Evolutionary conservation across 345 rosid genomes (phyloP).

Genomic region (Hypericum perforatum): DNA sequence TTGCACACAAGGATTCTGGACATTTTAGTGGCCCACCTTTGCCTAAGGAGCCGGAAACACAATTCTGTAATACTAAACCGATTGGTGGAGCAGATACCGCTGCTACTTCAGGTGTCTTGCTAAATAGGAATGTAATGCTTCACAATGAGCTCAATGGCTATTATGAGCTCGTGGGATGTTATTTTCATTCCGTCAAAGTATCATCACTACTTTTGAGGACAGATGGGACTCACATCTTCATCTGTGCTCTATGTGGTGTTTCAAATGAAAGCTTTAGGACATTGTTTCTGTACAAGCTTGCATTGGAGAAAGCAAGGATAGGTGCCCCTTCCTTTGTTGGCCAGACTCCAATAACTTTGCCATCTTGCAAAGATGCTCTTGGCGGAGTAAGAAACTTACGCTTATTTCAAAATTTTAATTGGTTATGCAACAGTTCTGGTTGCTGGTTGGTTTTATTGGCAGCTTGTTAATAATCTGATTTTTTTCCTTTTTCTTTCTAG

Average conservation of each 20-base stretch:
- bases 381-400: slow-evolving; percentile 27
- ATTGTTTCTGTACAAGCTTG: slow-evolving; percentile 54
- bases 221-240: slow-evolving; percentile 40
- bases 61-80: slow-evolving; percentile 15
- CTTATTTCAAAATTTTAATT: background rate
- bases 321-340: slow-evolving; percentile 76
- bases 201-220: slow-evolving; percentile 40
- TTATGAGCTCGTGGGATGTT: slow-evolving; percentile 61
- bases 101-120: slow-evolving; percentile 25
- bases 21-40: slow-evolving; percentile 16
- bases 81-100: slow-evolving; percentile 18
- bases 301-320: slow-evolving; percentile 31
- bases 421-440: slow-evolving; percentile 4
- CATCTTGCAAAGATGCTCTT: slow-evolving; percentile 31
- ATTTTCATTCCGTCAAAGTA: slow-evolving; percentile 59
- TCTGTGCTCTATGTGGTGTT: slow-evolving; percentile 56
- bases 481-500: slow-evolving; percentile 27
- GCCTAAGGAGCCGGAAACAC: slow-evolving; percentile 19
- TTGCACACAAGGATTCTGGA: slow-evolving; percentile 15
- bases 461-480: slow-evolving; percentile 1
- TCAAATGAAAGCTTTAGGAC: slow-evolving; percentile 31
- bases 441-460: slow-evolving; percentile 1
- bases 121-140: slow-evolving; percentile 25
- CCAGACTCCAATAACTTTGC: slow-evolving; percentile 39
- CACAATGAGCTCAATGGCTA: slow-evolving; percentile 36